These are phyloP conservation scores for Capsicum pubescens DNA, from an alignment of 257 asterid species.

Conservation along the genomic window DNA sequence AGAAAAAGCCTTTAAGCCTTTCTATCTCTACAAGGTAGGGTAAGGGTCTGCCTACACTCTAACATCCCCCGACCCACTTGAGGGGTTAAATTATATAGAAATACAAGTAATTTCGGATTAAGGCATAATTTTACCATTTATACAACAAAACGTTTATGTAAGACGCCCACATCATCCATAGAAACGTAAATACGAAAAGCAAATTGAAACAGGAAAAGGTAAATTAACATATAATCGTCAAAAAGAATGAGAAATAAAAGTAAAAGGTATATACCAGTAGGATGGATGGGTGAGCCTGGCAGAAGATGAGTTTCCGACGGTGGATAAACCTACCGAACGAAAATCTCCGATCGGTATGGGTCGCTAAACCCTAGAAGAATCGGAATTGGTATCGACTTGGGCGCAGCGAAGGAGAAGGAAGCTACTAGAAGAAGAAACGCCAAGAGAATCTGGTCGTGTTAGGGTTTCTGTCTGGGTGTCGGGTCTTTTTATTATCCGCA, in stretches of 20 bases:
- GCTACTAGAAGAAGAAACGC: background rate
- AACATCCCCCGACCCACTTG: no score
- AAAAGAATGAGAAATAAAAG: background rate
- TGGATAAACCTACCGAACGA: background rate
- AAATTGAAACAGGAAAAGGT: background rate
- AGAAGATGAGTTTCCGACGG: background rate
- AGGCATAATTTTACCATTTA: background rate
- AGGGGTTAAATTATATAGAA: background rate
- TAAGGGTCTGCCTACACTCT: no score
- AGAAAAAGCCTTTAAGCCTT: no score
- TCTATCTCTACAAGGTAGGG: no score
- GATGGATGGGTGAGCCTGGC: background rate
- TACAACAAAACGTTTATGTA: background rate
- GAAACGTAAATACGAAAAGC: background rate
- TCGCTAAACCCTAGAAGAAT: conserved; percentile 27
- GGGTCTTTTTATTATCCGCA: background rate
- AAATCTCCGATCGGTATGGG: background rate
- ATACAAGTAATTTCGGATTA: background rate
- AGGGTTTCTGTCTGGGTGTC: background rate
- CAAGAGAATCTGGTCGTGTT: background rate
- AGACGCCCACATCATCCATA: background rate
- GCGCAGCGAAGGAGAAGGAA: background rate
- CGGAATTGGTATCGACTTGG: background rate
- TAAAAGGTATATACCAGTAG: background rate
- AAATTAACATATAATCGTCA: background rate